These are phyloP conservation scores for Zea mays DNA, from an alignment of 176 grass and related monocot species.

Conservation along the genomic window DNA sequence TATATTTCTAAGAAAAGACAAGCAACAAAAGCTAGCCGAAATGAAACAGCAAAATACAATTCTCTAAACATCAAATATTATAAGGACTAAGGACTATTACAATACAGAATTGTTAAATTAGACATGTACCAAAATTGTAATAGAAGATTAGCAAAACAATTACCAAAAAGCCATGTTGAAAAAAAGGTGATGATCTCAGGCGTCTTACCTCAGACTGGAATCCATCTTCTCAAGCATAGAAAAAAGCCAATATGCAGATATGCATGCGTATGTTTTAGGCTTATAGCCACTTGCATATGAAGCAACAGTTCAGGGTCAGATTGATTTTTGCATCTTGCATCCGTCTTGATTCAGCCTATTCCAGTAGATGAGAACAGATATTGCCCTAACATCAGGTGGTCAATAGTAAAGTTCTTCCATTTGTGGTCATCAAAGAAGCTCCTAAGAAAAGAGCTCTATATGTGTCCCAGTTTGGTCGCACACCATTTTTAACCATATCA, in stretches of 20 bases:
- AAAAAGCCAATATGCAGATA: neutral
- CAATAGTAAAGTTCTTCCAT: slow-evolving; percentile 37
- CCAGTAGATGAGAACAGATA: neutral
- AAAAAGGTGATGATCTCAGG: neutral
- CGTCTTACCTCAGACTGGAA: slow-evolving; percentile 16
- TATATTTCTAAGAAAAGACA: neutral
- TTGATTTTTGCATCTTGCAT: neutral
- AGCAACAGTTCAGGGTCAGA: neutral
- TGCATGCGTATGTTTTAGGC: neutral
- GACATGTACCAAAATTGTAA: neutral
- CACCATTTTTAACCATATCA: slow-evolving; percentile 53
- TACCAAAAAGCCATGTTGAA: neutral
- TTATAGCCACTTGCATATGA: neutral
- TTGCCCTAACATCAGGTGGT: slow-evolving; percentile 39
- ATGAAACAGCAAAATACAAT: slow-evolving; percentile 13
- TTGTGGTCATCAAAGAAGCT: slow-evolving; percentile 40
- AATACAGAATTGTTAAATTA: slow-evolving; percentile 19
- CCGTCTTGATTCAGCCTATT: neutral
- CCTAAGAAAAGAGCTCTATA: slow-evolving; percentile 58
- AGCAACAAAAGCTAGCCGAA: neutral
- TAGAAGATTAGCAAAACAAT: neutral
- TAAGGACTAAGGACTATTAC: neutral
- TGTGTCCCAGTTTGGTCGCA: slow-evolving; percentile 60
- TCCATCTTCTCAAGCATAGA: slow-evolving; percentile 11
- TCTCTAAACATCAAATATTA: neutral